These are phyloP conservation scores for Carallia pectinifolia DNA, from an alignment of 345 rosid genomes.

Conservation along the genomic window DNA sequence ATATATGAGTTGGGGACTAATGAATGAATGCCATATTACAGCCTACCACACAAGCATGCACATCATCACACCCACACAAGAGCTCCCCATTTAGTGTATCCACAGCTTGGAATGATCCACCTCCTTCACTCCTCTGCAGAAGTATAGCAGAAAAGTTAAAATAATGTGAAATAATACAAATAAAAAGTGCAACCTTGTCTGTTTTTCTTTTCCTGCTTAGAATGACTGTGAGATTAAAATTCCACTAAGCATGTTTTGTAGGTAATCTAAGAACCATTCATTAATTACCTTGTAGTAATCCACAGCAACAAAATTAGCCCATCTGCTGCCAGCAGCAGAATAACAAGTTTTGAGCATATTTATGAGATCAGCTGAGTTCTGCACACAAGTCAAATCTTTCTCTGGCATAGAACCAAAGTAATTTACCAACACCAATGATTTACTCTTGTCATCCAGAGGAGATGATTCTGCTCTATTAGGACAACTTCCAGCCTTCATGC, in stretches of 20 bases:
- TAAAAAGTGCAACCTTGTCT: neutral
- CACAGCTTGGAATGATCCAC: constrained; percentile 31
- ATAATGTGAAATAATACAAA: too few relatives aligned
- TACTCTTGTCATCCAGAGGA: constrained; percentile 39
- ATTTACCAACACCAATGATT: constrained; percentile 48
- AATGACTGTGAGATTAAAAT: neutral
- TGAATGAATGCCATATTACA: neutral
- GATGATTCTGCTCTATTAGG: constrained; percentile 54
- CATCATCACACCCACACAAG: constrained; percentile 31
- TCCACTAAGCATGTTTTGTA: neutral
- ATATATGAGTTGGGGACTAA: too few relatives aligned
- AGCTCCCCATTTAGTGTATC: constrained; percentile 31
- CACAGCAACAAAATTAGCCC: constrained; percentile 67
- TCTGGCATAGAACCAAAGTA: constrained; percentile 25
- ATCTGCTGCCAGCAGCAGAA: constrained; percentile 47
- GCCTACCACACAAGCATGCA: constrained; percentile 30
- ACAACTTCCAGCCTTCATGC: constrained; percentile 57
- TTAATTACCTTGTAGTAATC: constrained; percentile 49
- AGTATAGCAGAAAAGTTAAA: neutral
- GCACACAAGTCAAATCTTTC: constrained; percentile 33
- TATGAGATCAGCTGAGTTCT: constrained; percentile 48
- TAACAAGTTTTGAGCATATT: constrained; percentile 53
- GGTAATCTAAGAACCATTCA: neutral
- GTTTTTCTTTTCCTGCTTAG: neutral
- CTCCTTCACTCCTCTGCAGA: constrained; percentile 34